Evolutionary conservation across 164 flowering plant species (phyloP).

Genomic region (Nelumbo lutea): DNA sequence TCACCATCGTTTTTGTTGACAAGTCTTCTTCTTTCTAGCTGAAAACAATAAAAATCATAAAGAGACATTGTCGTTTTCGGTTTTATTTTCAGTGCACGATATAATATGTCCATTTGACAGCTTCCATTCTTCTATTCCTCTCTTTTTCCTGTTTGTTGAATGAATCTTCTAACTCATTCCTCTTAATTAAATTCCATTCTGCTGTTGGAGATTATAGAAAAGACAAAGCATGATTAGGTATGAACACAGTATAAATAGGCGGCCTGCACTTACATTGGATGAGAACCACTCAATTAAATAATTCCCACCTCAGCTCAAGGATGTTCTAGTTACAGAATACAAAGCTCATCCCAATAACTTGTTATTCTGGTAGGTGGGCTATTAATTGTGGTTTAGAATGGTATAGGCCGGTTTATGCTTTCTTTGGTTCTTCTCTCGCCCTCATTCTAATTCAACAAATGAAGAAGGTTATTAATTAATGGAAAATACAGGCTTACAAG

Average conservation of each 20-base stretch:
- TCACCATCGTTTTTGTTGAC: too few relatives aligned
- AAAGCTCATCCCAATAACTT: too few relatives aligned
- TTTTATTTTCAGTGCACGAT: slow-evolving; percentile 3
- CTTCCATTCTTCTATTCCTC: slow-evolving; percentile 4
- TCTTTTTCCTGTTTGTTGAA: background rate
- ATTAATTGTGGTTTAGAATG: background rate
- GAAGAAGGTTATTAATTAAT: background rate
- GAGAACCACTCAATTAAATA: background rate
- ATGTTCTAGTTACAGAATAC: too few relatives aligned
- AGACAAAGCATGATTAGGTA: background rate
- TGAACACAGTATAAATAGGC: background rate
- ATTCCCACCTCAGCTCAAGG: background rate
- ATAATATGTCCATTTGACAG: background rate
- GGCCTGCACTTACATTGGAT: background rate
- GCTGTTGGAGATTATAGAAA: background rate
- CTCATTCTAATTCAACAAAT: background rate
- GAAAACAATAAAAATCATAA: background rate
- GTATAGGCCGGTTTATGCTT: background rate
- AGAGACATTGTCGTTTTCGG: slow-evolving; percentile 1
- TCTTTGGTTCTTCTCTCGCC: background rate
- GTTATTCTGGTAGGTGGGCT: background rate
- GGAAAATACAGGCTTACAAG: too few relatives aligned
- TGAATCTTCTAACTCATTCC: background rate
- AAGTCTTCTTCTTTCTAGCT: background rate
- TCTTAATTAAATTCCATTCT: background rate